Conservation (phyloP, 1,139 yeast genomes). For the Suhomyces chickasaworum region DNA sequence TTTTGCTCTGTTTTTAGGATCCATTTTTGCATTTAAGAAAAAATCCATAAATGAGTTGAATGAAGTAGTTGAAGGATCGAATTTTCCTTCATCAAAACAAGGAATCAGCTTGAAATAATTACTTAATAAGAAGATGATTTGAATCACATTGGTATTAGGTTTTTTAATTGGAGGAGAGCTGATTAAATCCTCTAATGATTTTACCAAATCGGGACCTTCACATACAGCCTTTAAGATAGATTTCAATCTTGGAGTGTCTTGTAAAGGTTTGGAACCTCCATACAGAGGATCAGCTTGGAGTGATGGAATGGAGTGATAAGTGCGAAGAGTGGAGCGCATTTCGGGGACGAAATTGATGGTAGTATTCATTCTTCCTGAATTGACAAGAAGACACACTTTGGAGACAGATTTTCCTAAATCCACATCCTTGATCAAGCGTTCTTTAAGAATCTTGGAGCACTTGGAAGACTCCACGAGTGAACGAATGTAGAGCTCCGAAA, state of each 20-base stretch:
- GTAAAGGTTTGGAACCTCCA: slow-evolving; percentile 68
- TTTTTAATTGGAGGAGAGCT: slow-evolving; percentile 31
- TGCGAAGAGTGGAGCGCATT: slow-evolving; percentile 89
- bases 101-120: slow-evolving; percentile 57
- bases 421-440: slow-evolving; percentile 65
- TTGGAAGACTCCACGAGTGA: slow-evolving; percentile 83
- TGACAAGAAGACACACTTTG: slow-evolving; percentile 82
- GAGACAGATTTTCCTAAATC: slow-evolving; percentile 73
- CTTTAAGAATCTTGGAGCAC: slow-evolving; percentile 80
- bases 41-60: slow-evolving; percentile 55
- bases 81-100: slow-evolving; percentile 13
- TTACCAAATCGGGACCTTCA: slow-evolving; percentile 47
- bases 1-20: slow-evolving; percentile 65
- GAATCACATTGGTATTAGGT: slow-evolving; percentile 64
- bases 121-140: slow-evolving; percentile 73
- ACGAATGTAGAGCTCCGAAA: slow-evolving; percentile 82
- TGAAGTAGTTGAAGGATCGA: slow-evolving; percentile 6
- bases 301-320: slow-evolving; percentile 91
- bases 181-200: slow-evolving; percentile 52
- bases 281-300: slow-evolving; percentile 67
- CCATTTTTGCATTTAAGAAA: slow-evolving; percentile 54
- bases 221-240: slow-evolving; percentile 83
- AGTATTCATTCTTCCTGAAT: slow-evolving; percentile 92
- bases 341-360: slow-evolving; percentile 96
- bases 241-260: slow-evolving; percentile 92